Conservation (phyloP, 192 early-diverging fungal species). For the Coemansia sp. region DNA sequence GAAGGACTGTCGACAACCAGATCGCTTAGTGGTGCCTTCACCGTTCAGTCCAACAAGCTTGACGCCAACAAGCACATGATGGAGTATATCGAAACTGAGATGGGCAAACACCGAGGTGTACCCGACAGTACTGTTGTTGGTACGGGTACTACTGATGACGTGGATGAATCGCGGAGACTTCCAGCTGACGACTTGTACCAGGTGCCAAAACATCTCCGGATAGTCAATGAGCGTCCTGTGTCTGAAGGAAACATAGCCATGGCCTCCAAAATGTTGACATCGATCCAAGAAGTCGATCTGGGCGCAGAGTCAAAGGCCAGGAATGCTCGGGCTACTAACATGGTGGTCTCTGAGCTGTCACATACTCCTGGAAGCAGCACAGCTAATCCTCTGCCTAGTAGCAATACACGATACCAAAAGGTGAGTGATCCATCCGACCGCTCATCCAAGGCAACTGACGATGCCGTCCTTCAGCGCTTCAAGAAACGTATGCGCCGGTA, state of each 20-base stretch:
- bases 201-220: constrained; percentile 66
- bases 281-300: constrained; percentile 90
- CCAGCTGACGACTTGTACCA: constrained; percentile 65
- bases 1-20: constrained; percentile 28
- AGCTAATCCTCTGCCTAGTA: constrained; percentile 20
- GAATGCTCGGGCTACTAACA: constrained; percentile 84
- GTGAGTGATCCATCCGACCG: constrained; percentile 49
- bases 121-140: background rate
- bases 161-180: constrained; percentile 20
- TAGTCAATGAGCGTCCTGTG: constrained; percentile 63
- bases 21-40: constrained; percentile 65
- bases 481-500: constrained; percentile 81
- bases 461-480: constrained; percentile 80
- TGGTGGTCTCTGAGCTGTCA: constrained; percentile 17
- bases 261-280: constrained; percentile 86
- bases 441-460: constrained; percentile 83
- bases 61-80: constrained; percentile 87
- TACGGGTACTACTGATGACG: background rate
- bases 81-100: constrained; percentile 82
- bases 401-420: constrained; percentile 24
- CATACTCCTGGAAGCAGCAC: constrained; percentile 11
- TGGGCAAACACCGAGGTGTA: constrained; percentile 33
- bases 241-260: constrained; percentile 86
- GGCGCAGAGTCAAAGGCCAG: constrained; percentile 69
- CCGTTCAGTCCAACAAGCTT: constrained; percentile 72